These are phyloP conservation scores for Amaranthus tricolor DNA, from an alignment of 179 eudicot genomes.

Conservation along the genomic window DNA sequence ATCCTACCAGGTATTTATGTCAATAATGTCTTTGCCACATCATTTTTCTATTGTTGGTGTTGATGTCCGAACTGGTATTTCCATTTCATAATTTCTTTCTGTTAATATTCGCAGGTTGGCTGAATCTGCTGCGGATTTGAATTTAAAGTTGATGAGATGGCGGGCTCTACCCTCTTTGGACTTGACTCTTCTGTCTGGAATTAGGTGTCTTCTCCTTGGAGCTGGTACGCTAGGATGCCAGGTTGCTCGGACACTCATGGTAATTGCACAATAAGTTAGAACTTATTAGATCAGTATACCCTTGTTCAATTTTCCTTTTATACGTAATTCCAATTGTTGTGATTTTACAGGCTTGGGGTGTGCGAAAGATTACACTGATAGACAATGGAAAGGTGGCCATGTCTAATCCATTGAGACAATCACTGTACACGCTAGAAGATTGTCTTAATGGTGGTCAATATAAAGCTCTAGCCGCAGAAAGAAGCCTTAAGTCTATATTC, in stretches of 20 bases:
- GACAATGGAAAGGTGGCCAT: constrained; percentile 92
- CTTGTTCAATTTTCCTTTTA: neutral
- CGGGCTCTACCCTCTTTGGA: constrained; percentile 85
- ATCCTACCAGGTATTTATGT: constrained; percentile 71
- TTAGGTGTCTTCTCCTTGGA: constrained; percentile 88
- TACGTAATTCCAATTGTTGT: neutral
- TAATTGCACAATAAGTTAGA: constrained; percentile 32
- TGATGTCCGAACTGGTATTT: neutral
- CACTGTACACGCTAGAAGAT: constrained; percentile 79
- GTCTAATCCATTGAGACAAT: constrained; percentile 96
- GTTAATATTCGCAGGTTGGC: constrained; percentile 59
- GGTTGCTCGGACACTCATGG: constrained; percentile 97
- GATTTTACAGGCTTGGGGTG: constrained; percentile 87
- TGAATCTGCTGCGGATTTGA: constrained; percentile 85
- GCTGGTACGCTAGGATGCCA: constrained; percentile 99
- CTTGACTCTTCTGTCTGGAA: constrained; percentile 52
- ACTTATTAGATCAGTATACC: neutral
- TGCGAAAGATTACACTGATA: constrained; percentile 74
- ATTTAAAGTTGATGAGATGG: constrained; percentile 95
- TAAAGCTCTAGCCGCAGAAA: constrained; percentile 76
- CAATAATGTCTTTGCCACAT: constrained; percentile 7
- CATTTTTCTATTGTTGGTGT: constrained; percentile 10
- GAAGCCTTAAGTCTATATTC: constrained; percentile 63
- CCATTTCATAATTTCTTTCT: constrained; percentile 6
- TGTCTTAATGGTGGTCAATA: constrained; percentile 83